Conservation (phyloP, 495 filamentous ascomycete genomes). For the Chaetomium tenue region DNA sequence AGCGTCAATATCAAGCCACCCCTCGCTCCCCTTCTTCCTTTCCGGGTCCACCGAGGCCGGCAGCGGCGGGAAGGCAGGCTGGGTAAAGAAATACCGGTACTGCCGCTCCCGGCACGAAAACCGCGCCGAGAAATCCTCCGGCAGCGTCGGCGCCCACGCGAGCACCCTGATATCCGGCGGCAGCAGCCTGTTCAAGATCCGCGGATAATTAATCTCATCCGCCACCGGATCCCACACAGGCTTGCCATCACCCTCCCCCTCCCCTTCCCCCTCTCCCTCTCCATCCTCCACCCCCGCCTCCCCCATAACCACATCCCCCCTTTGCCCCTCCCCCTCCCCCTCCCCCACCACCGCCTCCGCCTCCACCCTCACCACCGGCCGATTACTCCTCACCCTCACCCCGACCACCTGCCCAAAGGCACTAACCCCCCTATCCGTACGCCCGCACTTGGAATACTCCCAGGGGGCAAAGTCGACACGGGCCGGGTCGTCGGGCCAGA, state of each 20-base stretch:
- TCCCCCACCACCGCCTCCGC: conserved; percentile 24
- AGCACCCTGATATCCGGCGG: conserved; percentile 85
- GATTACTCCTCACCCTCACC: conserved; percentile 73
- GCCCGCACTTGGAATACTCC: conserved; percentile 90
- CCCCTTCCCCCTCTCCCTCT: conserved; percentile 14
- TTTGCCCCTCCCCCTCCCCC: background rate
- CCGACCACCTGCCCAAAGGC: conserved; percentile 95
- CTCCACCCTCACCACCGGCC: conserved; percentile 39
- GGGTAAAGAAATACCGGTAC: conserved; percentile 96
- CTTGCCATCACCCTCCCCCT: conserved; percentile 22
- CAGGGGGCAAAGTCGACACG: conserved; percentile 69
- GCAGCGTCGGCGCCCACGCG: conserved; percentile 86
- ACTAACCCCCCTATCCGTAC: conserved; percentile 90
- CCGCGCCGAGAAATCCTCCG: conserved; percentile 79
- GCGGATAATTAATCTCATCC: conserved; percentile 81
- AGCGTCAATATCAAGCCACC: conserved; percentile 72
- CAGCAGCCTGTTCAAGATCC: conserved; percentile 78
- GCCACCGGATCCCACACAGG: conserved; percentile 65
- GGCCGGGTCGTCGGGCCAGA: conserved; percentile 62
- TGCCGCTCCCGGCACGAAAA: conserved; percentile 86
- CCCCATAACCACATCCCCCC: conserved; percentile 25
- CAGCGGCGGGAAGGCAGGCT: conserved; percentile 73
- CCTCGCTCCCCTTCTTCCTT: conserved; percentile 32
- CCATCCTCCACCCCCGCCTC: conserved; percentile 3
- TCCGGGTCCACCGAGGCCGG: conserved; percentile 38